Evolutionary conservation across 2,329 filamentous ascomycete species (phyloP).

Genomic region (Colletotrichum destructivum): DNA sequence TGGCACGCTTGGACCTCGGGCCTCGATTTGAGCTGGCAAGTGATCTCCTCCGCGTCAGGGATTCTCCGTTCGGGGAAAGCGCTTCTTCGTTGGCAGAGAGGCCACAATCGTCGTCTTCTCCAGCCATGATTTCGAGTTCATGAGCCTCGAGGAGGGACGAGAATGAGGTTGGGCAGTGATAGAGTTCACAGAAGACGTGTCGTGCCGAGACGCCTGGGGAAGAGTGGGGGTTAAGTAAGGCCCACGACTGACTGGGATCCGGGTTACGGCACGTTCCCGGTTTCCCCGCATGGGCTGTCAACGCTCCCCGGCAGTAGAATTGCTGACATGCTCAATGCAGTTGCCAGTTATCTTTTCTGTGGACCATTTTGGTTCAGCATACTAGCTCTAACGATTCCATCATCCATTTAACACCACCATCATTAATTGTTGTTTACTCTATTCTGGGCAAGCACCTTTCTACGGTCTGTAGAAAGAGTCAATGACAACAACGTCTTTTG

Average conservation of each 20-base stretch:
- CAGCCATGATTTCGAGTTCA: neutral
- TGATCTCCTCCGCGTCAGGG: slow-evolving; percentile 9
- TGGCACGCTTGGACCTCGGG: slow-evolving; percentile 32
- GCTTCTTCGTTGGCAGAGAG: slow-evolving; percentile 13
- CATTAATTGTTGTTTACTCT: too few species aligned
- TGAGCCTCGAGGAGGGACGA: neutral
- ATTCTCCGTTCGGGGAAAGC: neutral
- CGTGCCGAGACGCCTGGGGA: slow-evolving; percentile 14
- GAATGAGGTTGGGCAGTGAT: slow-evolving; percentile 17
- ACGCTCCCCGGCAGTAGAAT: neutral
- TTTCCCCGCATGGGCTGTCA: slow-evolving; percentile 10
- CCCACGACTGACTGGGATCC: slow-evolving; percentile 9
- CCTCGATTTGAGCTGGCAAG: neutral
- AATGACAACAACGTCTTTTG: too few species aligned
- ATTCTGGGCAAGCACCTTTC: too few species aligned
- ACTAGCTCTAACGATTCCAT: too few species aligned
- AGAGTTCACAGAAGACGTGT: slow-evolving; percentile 40
- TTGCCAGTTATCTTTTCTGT: neutral
- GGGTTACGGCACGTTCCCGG: slow-evolving; percentile 7
- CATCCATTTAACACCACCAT: too few species aligned
- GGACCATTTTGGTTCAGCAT: neutral
- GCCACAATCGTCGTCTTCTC: slow-evolving; percentile 15
- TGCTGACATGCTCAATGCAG: neutral
- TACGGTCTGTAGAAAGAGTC: too few species aligned
- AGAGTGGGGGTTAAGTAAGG: slow-evolving; percentile 32